Percentiles rank a stretch among this genome's conserved stretches.
phyloP scores from a whole-genome alignment of 306 rosid species.

The Malus asiatica region DNA sequence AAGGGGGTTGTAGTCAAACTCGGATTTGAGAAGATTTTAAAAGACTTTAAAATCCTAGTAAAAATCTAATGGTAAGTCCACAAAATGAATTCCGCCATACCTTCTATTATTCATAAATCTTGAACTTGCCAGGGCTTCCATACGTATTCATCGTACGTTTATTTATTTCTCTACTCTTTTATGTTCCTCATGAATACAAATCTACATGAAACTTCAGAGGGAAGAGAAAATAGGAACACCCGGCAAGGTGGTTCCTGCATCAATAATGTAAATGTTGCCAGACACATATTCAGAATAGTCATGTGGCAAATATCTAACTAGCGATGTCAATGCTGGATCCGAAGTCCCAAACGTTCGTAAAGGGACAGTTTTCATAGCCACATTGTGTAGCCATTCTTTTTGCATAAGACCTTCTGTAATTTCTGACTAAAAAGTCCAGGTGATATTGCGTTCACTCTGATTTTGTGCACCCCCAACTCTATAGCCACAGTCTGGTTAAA shows the following conservation, averaged over 20 bases:
- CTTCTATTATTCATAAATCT: no score
- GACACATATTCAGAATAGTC: constrained; percentile 71
- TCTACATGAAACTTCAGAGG: constrained; percentile 21
- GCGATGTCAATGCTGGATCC: constrained; percentile 72
- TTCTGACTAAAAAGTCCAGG: constrained; percentile 80
- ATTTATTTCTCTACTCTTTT: neutral
- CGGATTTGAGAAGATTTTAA: no score
- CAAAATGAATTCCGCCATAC: no score
- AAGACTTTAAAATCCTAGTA: no score
- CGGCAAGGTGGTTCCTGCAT: constrained; percentile 58
- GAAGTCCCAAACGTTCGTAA: constrained; percentile 42
- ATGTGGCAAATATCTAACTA: constrained; percentile 59
- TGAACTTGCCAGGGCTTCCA: no score
- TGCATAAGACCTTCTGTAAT: constrained; percentile 54
- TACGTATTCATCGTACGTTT: neutral
- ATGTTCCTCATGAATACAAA: no score
- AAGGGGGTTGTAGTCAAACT: no score
- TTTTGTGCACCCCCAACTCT: constrained; percentile 63
- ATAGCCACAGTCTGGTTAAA: constrained; percentile 63
- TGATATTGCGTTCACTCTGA: constrained; percentile 71
- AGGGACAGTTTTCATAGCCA: constrained; percentile 50
- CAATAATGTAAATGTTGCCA: constrained; percentile 55
- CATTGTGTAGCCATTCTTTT: constrained; percentile 59
- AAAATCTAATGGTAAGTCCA: no score
- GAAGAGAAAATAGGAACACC: constrained; percentile 81